Conservation (phyloP, 106 monocot species). For the Dioscorea dumetorum region DNA sequence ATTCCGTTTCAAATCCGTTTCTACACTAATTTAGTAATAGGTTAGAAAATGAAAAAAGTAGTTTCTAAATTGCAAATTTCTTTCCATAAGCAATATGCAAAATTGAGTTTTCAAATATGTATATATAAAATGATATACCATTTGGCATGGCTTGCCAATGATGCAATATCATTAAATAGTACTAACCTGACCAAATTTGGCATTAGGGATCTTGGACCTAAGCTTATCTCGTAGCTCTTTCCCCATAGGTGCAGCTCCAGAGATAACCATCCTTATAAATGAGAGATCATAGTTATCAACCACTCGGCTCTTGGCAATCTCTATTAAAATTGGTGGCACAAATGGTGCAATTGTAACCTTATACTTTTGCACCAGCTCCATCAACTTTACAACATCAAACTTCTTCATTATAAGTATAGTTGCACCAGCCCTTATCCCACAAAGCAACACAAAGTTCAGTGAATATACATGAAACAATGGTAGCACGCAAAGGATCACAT, state of each 20-base stretch:
- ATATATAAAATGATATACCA: no score
- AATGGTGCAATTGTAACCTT: constrained; percentile 56
- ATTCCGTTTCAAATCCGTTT: no score
- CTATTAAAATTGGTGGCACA: constrained; percentile 72
- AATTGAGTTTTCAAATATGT: no score
- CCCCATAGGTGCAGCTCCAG: constrained; percentile 85
- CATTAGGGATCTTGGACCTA: constrained; percentile 51
- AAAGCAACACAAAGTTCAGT: constrained; percentile 66
- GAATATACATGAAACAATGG: constrained; percentile 88
- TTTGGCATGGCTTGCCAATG: no score
- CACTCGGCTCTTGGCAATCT: constrained; percentile 40
- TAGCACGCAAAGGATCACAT: constrained; percentile 67
- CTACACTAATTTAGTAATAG: no score
- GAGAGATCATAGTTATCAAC: constrained; percentile 51
- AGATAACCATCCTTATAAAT: constrained; percentile 53
- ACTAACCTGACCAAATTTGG: constrained; percentile 75
- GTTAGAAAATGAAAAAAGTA: no score
- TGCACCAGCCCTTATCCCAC: constrained; percentile 50
- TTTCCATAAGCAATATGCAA: no score
- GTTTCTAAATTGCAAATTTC: no score
- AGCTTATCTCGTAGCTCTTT: constrained; percentile 65
- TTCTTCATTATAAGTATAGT: constrained; percentile 58
- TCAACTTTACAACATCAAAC: constrained; percentile 47
- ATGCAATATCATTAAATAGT: no score
- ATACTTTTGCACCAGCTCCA: constrained; percentile 62